Evolutionary conservation across 1,284 basidiomycete species (phyloP), one percentile per base, ranked within the genome.

Genomic region (Ganoderma lucidum): DNA sequence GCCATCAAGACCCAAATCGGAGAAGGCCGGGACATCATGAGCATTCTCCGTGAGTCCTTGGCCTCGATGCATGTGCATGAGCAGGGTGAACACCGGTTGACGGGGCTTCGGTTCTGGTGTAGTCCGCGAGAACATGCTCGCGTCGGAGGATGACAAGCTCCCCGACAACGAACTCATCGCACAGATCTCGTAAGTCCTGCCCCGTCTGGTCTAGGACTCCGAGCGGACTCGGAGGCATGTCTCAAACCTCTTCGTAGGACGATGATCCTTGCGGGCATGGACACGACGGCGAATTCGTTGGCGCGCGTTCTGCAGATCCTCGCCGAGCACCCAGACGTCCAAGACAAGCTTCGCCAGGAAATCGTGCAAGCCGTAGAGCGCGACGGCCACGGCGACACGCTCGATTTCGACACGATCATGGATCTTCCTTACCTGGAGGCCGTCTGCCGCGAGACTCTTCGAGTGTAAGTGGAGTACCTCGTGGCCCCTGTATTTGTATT

Each of bases 21-120:
- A 28, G 74, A 75, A 65, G 80, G 78, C 10, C 73, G 75, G 41
- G 80, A 81, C 62, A 78, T 81, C 48, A 74, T 80, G 75, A 80
- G 79, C 63, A 74, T 79, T 39, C 72, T 81, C 1, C 69, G 80
- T 80, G 64, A 67, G 78, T 72, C 45, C 45, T 80, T 15, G 35
- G 35, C 10, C 12, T 41, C 12, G 6, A 1, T 10, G 12, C 2
- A 41, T 9, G 12, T 41, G 1, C 37, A 37, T 37, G 37, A 4
- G 37, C 9, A 37, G 6, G 37, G 37, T 37, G 37, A 37, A 37
- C 37, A 9, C 37, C 9, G 37, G 37, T 37, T 37, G 6, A 37
- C 37, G 37, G 37, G 9, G 37, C 37, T 37, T 37, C 23, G 23
- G 23, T 23, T 23, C 23, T 35, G 35, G 8, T 35, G 35, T 35